A percentile compares a stretch with the other conserved stretches of the same genome.
Evolutionary conservation across 169 alveolate genomes (phyloP).

Genomic region (Plasmodium malariae): DNA sequence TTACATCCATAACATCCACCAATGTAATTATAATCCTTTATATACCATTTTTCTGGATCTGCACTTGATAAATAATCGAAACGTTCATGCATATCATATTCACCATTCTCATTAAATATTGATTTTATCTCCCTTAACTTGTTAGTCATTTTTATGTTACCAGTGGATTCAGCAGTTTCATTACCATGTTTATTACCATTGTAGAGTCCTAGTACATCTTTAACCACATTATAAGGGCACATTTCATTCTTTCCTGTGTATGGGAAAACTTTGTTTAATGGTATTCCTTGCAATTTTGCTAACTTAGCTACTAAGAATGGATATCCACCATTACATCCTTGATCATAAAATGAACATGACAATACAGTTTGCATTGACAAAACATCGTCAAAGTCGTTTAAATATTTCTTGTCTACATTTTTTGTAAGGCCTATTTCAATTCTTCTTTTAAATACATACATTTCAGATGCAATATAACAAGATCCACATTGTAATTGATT

Average conservation of each 20-base stretch:
- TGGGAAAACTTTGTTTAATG: slow-evolving; percentile 79
- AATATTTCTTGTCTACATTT: slow-evolving; percentile 76
- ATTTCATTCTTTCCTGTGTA: slow-evolving; percentile 52
- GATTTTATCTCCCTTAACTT: neutral
- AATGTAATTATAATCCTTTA: slow-evolving; percentile 86
- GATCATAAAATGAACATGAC: slow-evolving; percentile 79
- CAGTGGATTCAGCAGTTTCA: neutral
- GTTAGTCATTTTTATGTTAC: neutral
- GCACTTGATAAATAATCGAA: neutral
- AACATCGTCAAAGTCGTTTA: slow-evolving; percentile 57
- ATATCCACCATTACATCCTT: slow-evolving; percentile 94
- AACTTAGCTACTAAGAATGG: slow-evolving; percentile 92
- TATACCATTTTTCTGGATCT: slow-evolving; percentile 78
- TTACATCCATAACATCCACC: slow-evolving; percentile 91
- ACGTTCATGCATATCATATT: neutral
- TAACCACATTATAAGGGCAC: slow-evolving; percentile 40
- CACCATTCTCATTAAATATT: neutral
- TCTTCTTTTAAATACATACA: slow-evolving; percentile 90
- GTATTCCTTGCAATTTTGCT: slow-evolving; percentile 89
- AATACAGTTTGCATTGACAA: slow-evolving; percentile 80
- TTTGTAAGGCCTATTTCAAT: slow-evolving; percentile 88
- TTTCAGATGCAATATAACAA: slow-evolving; percentile 94
- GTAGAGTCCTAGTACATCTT: neutral
- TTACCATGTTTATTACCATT: neutral
- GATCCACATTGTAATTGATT: slow-evolving; percentile 96